A percentile compares a stretch with the other conserved stretches of the same genome.
Conservation (phyloP, 2,329 filamentous ascomycete genomes). For the Sporothrix humicola region DNA sequence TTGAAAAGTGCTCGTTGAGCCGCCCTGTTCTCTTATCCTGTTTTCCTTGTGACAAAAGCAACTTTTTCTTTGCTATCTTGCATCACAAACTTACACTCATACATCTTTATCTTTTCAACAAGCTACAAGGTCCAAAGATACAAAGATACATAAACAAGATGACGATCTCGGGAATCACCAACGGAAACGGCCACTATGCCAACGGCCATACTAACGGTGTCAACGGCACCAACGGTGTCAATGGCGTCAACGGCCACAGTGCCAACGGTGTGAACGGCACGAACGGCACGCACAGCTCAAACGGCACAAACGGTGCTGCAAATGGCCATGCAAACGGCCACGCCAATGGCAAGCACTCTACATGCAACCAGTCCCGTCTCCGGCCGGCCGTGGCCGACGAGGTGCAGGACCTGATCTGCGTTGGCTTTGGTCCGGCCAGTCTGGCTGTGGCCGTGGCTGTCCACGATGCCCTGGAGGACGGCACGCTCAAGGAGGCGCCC, state of each 20-base stretch:
- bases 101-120: too few relatives aligned
- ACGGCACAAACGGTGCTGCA: background rate
- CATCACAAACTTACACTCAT: background rate
- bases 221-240: conserved; percentile 19
- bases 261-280: conserved; percentile 23
- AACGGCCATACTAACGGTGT: conserved; percentile 5
- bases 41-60: background rate
- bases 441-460: conserved; percentile 88
- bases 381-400: conserved; percentile 53
- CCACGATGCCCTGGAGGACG: conserved; percentile 72
- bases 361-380: conserved; percentile 28
- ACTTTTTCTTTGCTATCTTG: background rate
- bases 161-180: background rate
- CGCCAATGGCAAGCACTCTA: conserved; percentile 14
- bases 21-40: background rate
- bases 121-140: too few relatives aligned
- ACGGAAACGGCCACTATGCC: background rate
- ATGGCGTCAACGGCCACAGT: conserved; percentile 29
- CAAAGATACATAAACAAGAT: background rate
- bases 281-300: background rate
- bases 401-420: conserved; percentile 83
- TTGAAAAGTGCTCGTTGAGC: conserved; percentile 4
- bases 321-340: background rate
- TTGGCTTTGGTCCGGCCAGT: conserved; percentile 92
- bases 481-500: conserved; percentile 56